phyloP scores from a whole-genome alignment of 768 basidiomycete genomes.

The Xerocomellus dryophilus region DNA sequence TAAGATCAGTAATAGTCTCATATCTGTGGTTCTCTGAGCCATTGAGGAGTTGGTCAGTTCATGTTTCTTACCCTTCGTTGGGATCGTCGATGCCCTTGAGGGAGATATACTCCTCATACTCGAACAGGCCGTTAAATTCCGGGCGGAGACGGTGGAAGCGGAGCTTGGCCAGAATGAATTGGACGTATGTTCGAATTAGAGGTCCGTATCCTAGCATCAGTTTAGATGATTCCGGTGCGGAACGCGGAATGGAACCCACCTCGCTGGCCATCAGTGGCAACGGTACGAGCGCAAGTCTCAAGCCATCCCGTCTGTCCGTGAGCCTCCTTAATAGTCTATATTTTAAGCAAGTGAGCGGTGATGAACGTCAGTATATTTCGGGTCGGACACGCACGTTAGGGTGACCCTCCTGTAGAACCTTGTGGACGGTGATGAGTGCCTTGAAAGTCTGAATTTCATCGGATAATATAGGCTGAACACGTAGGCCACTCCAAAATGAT shows the following conservation, averaged over 20 bases:
- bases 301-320: constrained; percentile 97
- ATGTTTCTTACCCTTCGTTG: constrained; percentile 82
- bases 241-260: constrained; percentile 43
- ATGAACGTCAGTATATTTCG: neutral
- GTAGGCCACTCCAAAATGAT: constrained; percentile 95
- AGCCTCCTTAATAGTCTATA: constrained; percentile 91
- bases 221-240: constrained; percentile 3
- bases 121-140: constrained; percentile 98
- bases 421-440: constrained; percentile 95
- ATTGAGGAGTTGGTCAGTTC: constrained; percentile 1
- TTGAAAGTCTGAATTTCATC: constrained; percentile 99
- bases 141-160: constrained; percentile 93
- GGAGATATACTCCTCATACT: constrained; percentile 98
- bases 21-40: constrained; percentile 53
- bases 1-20: constrained; percentile 96
- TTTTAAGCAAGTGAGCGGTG: constrained; percentile 10
- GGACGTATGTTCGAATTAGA: constrained; percentile 92
- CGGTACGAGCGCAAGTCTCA: constrained; percentile 92
- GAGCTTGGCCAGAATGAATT: constrained; percentile 92
- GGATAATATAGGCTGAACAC: constrained; percentile 94
- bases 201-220: constrained; percentile 74
- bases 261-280: constrained; percentile 71
- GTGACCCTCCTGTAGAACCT: constrained; percentile 97
- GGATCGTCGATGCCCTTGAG: constrained; percentile 98
- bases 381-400: constrained; percentile 59